Conservation (phyloP, 805 yeast species). For the Kuraishia piskuri region DNA sequence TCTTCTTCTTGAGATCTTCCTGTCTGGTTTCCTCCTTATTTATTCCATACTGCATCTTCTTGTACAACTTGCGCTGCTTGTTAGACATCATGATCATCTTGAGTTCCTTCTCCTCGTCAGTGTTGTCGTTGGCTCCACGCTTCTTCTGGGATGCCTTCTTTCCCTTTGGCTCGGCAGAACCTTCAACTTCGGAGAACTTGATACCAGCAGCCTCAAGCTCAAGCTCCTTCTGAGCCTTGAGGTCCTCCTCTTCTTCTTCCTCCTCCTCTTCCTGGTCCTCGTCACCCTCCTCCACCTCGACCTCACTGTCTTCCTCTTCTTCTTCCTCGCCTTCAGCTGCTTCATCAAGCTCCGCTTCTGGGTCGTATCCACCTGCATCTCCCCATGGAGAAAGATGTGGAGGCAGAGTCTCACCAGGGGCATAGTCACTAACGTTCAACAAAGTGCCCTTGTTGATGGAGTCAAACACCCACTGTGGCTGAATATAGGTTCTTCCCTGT, state of each 20-base stretch:
- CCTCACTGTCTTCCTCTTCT: constrained; percentile 40
- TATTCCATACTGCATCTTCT: constrained; percentile 89
- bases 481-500: constrained; percentile 87
- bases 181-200: constrained; percentile 53
- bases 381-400: constrained; percentile 99
- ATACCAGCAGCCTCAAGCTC: constrained; percentile 90
- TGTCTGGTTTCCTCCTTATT: constrained; percentile 74
- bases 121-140: constrained; percentile 34
- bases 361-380: constrained; percentile 85
- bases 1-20: constrained; percentile 60
- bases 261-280: constrained; percentile 45
- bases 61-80: constrained; percentile 89
- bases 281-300: constrained; percentile 39
- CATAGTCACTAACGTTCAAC: constrained; percentile 70
- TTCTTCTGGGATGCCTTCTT: constrained; percentile 28
- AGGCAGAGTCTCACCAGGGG: constrained; percentile 92
- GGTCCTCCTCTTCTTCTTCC: constrained; percentile 45
- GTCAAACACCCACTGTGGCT: constrained; percentile 98
- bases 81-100: constrained; percentile 96
- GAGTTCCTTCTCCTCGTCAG: constrained; percentile 80
- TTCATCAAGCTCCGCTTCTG: constrained; percentile 44
- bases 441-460: constrained; percentile 71
- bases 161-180: constrained; percentile 18
- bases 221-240: constrained; percentile 66
- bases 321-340: constrained; percentile 35